phyloP scores from a whole-genome alignment of 257 asterid species.

The Salvia splendens region DNA sequence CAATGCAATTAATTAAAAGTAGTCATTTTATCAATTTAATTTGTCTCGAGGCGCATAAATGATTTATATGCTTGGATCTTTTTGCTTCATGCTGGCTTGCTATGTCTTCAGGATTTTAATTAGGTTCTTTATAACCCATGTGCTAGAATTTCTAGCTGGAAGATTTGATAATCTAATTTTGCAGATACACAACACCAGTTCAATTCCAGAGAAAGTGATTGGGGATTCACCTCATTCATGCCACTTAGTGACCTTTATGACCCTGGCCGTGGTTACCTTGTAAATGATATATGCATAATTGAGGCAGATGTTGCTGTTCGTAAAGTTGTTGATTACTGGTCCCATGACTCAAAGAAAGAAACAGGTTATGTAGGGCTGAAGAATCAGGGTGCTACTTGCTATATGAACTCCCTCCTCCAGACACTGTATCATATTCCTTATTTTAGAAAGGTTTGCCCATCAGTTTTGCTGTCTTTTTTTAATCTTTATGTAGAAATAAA shows the following conservation, averaged over 20 bases:
- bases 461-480: slow-evolving; percentile 6
- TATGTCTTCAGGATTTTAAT: slow-evolving; percentile 22
- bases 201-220: slow-evolving; percentile 66
- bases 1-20: background rate
- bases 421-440: slow-evolving; percentile 71
- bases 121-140: slow-evolving; percentile 27
- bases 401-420: no score
- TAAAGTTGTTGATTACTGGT: slow-evolving; percentile 60
- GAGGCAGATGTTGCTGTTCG: slow-evolving; percentile 74
- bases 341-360: slow-evolving; percentile 70
- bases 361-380: slow-evolving; percentile 73
- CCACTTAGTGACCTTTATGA: slow-evolving; percentile 68
- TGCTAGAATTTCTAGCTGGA: slow-evolving; percentile 30
- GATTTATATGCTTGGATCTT: slow-evolving; percentile 11
- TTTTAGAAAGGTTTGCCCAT: slow-evolving; percentile 54
- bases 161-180: slow-evolving; percentile 31
- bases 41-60: slow-evolving; percentile 11
- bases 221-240: slow-evolving; percentile 79
- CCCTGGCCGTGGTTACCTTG: slow-evolving; percentile 61
- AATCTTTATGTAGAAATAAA: slow-evolving; percentile 15
- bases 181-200: slow-evolving; percentile 77
- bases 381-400: slow-evolving; percentile 83
- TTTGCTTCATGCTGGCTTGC: slow-evolving; percentile 26
- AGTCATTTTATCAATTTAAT: slow-evolving; percentile 4
- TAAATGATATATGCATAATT: slow-evolving; percentile 55